These are phyloP conservation scores for Ilex asprella DNA, from an alignment of 257 asterid species.

Conservation along the genomic window DNA sequence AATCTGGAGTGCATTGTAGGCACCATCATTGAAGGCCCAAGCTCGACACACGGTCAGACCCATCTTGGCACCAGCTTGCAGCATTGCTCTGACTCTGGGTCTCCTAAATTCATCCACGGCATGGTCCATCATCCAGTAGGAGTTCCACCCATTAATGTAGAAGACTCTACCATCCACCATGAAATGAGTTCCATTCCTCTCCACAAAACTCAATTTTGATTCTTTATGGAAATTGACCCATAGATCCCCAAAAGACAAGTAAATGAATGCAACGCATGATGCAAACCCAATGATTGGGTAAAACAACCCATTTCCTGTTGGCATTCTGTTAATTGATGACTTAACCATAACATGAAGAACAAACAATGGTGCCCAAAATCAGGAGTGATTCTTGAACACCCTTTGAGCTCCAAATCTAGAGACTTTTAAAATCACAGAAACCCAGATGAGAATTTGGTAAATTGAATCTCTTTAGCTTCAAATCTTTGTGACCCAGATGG, in stretches of 20 bases:
- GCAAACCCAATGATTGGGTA: slow-evolving; percentile 85
- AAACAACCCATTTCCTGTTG: slow-evolving; percentile 68
- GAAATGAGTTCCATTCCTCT: slow-evolving; percentile 94
- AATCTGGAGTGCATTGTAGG: slow-evolving; percentile 81
- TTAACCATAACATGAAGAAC: slow-evolving; percentile 22
- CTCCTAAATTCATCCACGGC: slow-evolving; percentile 64
- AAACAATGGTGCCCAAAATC: not conserved
- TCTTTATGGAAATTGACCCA: slow-evolving; percentile 43
- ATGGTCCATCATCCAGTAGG: slow-evolving; percentile 99
- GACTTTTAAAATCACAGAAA: slow-evolving; percentile 2
- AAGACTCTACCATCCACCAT: slow-evolving; percentile 77
- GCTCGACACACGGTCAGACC: slow-evolving; percentile 95
- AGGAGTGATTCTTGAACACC: slow-evolving; percentile 1
- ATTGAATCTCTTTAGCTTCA: slow-evolving; percentile 28
- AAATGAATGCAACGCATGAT: slow-evolving; percentile 67
- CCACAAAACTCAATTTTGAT: slow-evolving; percentile 65
- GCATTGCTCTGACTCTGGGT: slow-evolving; percentile 54
- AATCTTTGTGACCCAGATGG: slow-evolving; percentile 15
- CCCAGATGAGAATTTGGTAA: slow-evolving; percentile 17
- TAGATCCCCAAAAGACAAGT: slow-evolving; percentile 77
- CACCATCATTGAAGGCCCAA: slow-evolving; percentile 99
- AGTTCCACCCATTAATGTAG: slow-evolving; percentile 95
- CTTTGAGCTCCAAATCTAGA: not conserved
- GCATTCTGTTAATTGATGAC: slow-evolving; percentile 33
- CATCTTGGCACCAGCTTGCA: slow-evolving; percentile 88